A percentile compares a stretch with the other conserved stretches of the same genome.
These are phyloP conservation scores for Nakataea oryzae DNA, from an alignment of 2,329 filamentous ascomycete species.

Conservation along the genomic window DNA sequence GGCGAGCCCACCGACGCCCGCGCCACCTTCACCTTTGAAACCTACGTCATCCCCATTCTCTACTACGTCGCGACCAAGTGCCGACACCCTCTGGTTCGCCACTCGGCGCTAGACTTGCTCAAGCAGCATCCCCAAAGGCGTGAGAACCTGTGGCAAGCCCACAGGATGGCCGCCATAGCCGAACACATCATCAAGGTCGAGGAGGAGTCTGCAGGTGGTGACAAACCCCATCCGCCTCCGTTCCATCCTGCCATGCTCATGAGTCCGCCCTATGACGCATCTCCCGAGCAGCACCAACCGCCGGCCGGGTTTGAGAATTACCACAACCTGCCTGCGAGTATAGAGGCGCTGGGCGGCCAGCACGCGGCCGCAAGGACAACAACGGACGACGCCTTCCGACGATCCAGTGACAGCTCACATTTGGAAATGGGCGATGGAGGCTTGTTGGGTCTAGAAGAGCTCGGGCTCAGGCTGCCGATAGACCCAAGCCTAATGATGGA, in stretches of 20 bases:
- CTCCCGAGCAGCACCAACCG: neutral
- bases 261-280: neutral
- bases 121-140: conserved; percentile 14
- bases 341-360: neutral
- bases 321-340: neutral
- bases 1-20: neutral
- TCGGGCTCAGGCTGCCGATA: conserved; percentile 1
- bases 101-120: conserved; percentile 23
- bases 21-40: conserved; percentile 24
- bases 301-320: neutral
- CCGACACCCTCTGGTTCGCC: conserved; percentile 25
- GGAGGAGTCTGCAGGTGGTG: conserved; percentile 12
- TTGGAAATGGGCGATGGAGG: neutral
- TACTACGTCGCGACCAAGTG: conserved; percentile 27
- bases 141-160: conserved; percentile 26
- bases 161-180: conserved; percentile 18
- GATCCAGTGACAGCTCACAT: neutral
- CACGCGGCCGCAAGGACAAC: neutral
- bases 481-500: conserved; percentile 4
- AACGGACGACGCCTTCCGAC: neutral
- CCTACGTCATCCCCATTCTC: conserved; percentile 24
- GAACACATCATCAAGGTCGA: conserved; percentile 24
- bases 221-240: neutral
- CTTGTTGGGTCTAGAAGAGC: neutral
- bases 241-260: neutral